Evolutionary conservation across 1,284 basidiomycete species (phyloP).

Genomic region (Pyrrhoderma lamaoense): DNA sequence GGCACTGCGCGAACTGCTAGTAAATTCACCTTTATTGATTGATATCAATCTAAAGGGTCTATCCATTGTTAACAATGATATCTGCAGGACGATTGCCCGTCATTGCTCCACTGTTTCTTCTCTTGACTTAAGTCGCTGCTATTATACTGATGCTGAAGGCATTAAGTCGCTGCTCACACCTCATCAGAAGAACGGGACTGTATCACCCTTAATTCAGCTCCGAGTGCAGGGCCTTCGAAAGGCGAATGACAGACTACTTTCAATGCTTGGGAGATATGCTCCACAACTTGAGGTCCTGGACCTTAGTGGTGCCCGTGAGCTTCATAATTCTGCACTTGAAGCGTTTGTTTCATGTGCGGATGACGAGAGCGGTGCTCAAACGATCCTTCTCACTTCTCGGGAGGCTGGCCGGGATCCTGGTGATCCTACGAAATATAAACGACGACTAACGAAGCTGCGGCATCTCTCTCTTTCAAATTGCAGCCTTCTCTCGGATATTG

Average conservation of each 20-base stretch:
- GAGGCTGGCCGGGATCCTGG: slow-evolving; percentile 57
- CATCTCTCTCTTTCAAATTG: slow-evolving; percentile 79
- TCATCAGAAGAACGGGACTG: slow-evolving; percentile 23
- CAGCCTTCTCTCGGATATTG: slow-evolving; percentile 62
- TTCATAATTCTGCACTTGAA: slow-evolving; percentile 71
- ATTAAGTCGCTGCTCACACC: slow-evolving; percentile 25
- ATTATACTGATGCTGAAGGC: slow-evolving; percentile 60
- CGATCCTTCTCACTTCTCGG: slow-evolving; percentile 48
- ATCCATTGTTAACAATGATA: slow-evolving; percentile 60
- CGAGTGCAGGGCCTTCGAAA: slow-evolving; percentile 58
- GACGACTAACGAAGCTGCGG: slow-evolving; percentile 65
- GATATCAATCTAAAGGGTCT: slow-evolving; percentile 64
- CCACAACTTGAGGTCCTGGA: slow-evolving; percentile 80
- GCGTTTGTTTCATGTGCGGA: slow-evolving; percentile 54
- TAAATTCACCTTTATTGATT: slow-evolving; percentile 57
- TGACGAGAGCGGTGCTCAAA: slow-evolving; percentile 20
- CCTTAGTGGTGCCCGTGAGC: slow-evolving; percentile 59
- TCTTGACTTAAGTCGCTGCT: slow-evolving; percentile 73
- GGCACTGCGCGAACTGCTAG: slow-evolving; percentile 65
- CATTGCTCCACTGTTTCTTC: slow-evolving; percentile 48
- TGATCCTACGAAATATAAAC: slow-evolving; percentile 42
- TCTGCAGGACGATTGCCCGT: slow-evolving; percentile 57
- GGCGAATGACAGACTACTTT: slow-evolving; percentile 53
- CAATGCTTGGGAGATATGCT: slow-evolving; percentile 50
- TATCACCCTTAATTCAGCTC: slow-evolving; percentile 49